These are phyloP conservation scores for Vanrija pseudolonga DNA, from an alignment of 1,284 basidiomycete species.

Conservation along the genomic window DNA sequence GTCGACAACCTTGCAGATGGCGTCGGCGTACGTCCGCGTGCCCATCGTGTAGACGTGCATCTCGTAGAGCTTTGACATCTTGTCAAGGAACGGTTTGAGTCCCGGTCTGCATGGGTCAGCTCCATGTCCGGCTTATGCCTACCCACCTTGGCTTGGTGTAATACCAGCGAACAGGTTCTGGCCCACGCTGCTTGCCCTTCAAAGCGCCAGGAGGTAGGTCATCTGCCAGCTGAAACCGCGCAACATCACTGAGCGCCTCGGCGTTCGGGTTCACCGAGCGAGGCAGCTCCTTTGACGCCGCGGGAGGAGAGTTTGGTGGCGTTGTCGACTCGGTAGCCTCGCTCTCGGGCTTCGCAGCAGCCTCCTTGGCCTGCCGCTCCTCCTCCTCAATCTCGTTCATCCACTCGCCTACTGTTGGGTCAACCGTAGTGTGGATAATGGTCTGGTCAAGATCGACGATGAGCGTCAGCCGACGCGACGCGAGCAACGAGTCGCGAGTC, in stretches of 20 bases:
- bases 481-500: constrained; percentile 71
- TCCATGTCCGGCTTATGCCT: background rate
- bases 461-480: constrained; percentile 75
- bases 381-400: constrained; percentile 66
- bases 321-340: constrained; percentile 5
- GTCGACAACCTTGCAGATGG: constrained; percentile 91
- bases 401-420: constrained; percentile 98
- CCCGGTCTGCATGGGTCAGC: constrained; percentile 64
- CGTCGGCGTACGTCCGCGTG: constrained; percentile 90
- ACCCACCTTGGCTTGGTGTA: constrained; percentile 91
- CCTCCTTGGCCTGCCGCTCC: constrained; percentile 18
- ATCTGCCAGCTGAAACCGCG: constrained; percentile 74
- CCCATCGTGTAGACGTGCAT: constrained; percentile 99
- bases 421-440: constrained; percentile 96
- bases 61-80: constrained; percentile 77
- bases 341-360: constrained; percentile 32
- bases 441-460: constrained; percentile 99
- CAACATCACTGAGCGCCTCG: constrained; percentile 68
- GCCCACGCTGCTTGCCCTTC: constrained; percentile 46
- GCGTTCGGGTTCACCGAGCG: constrained; percentile 36
- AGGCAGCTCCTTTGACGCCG: constrained; percentile 17
- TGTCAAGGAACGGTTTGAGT: constrained; percentile 70
- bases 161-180: constrained; percentile 63
- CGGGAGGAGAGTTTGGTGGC: constrained; percentile 16
- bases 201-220: constrained; percentile 59